Percentiles rank a stretch among this genome's conserved stretches.
Evolutionary conservation across 768 basidiomycete species (phyloP).

Genomic region (Serendipita indica): DNA sequence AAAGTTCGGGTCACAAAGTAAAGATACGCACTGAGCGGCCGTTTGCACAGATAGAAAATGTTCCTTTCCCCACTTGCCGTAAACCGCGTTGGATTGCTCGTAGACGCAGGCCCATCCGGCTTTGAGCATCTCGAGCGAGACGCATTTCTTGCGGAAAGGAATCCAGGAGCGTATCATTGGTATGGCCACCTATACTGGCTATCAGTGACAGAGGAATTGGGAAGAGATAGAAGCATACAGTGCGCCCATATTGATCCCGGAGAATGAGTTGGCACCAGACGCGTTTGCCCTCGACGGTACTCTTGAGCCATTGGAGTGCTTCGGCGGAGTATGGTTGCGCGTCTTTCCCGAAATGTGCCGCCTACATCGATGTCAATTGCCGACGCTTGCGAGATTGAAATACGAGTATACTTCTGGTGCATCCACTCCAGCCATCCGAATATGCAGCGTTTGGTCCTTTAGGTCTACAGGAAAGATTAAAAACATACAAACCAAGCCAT

Average conservation of each 20-base stretch:
- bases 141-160: slow-evolving; percentile 29
- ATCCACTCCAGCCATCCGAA: slow-evolving; percentile 82
- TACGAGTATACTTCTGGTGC: slow-evolving; percentile 60
- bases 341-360: slow-evolving; percentile 70
- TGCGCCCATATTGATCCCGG: slow-evolving; percentile 71
- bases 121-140: slow-evolving; percentile 61
- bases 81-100: slow-evolving; percentile 62
- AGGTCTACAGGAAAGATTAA: slow-evolving; percentile 39
- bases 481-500: not conserved
- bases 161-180: slow-evolving; percentile 43
- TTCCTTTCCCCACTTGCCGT: slow-evolving; percentile 55
- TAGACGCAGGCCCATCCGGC: slow-evolving; percentile 68
- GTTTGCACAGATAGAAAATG: slow-evolving; percentile 45
- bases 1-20: not conserved
- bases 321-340: slow-evolving; percentile 65
- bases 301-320: slow-evolving; percentile 55
- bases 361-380: slow-evolving; percentile 27
- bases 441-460: slow-evolving; percentile 67
- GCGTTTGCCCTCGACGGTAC: slow-evolving; percentile 37
- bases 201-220: not conserved
- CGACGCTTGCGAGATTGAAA: not conserved
- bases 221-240: slow-evolving; percentile 34
- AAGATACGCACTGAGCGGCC: slow-evolving; percentile 44
- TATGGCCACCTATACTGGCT: slow-evolving; percentile 42
- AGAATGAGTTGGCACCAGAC: slow-evolving; percentile 59